Evolutionary conservation across 768 basidiomycete species (phyloP), one percentile per base, ranked within the genome.

Genomic region (Leccinum obscurum): DNA sequence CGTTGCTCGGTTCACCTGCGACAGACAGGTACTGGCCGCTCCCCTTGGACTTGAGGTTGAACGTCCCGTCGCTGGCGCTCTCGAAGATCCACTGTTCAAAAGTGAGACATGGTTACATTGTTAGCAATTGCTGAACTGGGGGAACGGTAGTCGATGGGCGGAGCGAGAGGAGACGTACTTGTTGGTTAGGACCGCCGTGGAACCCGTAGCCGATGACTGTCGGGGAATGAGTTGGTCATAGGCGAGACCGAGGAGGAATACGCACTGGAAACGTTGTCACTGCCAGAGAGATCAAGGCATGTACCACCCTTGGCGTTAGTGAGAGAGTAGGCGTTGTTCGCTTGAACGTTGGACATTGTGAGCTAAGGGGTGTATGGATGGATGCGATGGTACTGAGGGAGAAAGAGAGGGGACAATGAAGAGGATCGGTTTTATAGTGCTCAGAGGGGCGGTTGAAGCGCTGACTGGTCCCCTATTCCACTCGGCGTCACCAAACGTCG

Each of bases 281-380:
- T 74, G 3, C 79, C 83, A 17, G 85, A 86, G 58, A 87, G 76
- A 65, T 87, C 85, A 26, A 85, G 62, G 28, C 77, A 81, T 5
- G 81, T 86, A 3, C 78, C 78, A 8, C 78, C 75, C 70, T 83
- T 80, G 65, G 71, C 77, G 70, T 87, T 88, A 44, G 68, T 74
- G 64, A 87, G 76, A 35, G 64, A 75, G 73, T 83, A 86, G 0
- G 66, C 75, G 15, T 39, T 57, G 20, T 81, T 80, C 15, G 60
- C 65, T 62, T 74, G 67, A 54, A 80, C 61, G 64, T 15, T 37
- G 39, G 65, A 9, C 73, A 74, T 73, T 0, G 20, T 48, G 39
- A 2, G 35, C 48, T 49, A n/a, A 17, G 30, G n/a, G 17, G 3
- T 37, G 14, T 3, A 20, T 20, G n/a, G 5, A 13, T 4, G 26